These are phyloP conservation scores for Fusarium sp. DNA, from an alignment of 2,329 filamentous ascomycete genomes.

Conservation along the genomic window DNA sequence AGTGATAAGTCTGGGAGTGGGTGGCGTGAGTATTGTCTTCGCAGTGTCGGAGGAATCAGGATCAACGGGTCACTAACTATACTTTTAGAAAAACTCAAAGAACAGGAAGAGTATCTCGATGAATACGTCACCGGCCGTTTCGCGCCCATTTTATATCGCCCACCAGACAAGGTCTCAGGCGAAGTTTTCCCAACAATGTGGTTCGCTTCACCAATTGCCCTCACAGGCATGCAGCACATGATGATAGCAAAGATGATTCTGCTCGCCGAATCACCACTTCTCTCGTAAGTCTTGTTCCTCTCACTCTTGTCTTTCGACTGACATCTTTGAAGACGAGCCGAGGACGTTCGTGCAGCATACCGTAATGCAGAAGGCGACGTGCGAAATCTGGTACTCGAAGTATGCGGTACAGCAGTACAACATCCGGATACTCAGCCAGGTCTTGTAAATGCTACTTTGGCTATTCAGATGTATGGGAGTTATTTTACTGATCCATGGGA, in stretches of 20 bases:
- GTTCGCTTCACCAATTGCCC: constrained; percentile 32
- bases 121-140: constrained; percentile 1
- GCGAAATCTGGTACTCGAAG: constrained; percentile 26
- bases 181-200: constrained; percentile 38
- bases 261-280: constrained; percentile 30
- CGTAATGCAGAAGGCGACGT: constrained; percentile 31
- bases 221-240: constrained; percentile 40
- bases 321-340: no score
- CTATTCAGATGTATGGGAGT: constrained; percentile 33
- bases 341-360: constrained; percentile 23
- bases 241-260: constrained; percentile 44
- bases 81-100: no score
- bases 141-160: constrained; percentile 18
- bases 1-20: constrained; percentile 25
- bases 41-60: no score
- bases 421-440: constrained; percentile 24
- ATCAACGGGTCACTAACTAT: no score
- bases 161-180: constrained; percentile 14
- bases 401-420: constrained; percentile 35
- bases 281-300: no score
- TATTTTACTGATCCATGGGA: constrained; percentile 42
- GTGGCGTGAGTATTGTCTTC: no score
- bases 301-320: no score
- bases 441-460: constrained; percentile 32
- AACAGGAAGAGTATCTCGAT: constrained; percentile 34